These are phyloP conservation scores for Hyparrhenia diplandra DNA, from an alignment of 176 grass and related monocot species.

Conservation along the genomic window DNA sequence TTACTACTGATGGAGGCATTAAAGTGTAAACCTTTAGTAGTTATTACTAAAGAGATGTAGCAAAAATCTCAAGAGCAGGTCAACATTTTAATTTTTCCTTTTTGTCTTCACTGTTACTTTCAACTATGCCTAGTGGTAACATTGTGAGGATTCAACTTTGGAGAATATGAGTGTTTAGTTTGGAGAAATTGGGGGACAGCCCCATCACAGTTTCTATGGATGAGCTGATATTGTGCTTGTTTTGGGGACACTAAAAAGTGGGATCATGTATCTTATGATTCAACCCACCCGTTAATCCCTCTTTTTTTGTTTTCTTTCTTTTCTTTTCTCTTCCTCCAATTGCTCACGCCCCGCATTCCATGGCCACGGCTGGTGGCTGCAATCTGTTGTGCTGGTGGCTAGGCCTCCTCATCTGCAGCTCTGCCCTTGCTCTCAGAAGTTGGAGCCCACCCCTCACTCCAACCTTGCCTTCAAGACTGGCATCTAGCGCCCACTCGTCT, in stretches of 20 bases:
- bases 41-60: neutral
- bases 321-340: neutral
- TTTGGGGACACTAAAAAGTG: too few species aligned
- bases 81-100: neutral
- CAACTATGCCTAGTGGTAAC: neutral
- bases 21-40: neutral
- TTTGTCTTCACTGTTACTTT: neutral
- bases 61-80: neutral
- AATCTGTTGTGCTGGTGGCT: neutral
- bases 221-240: too few species aligned
- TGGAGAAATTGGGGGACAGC: too few species aligned
- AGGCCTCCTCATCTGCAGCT: too few species aligned
- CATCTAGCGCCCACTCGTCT: neutral
- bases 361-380: too few species aligned
- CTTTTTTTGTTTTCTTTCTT: neutral
- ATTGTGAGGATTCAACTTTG: neutral
- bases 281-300: neutral
- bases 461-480: neutral
- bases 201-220: too few species aligned
- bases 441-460: neutral
- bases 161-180: too few species aligned
- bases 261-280: too few species aligned
- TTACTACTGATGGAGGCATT: neutral
- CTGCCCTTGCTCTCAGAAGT: neutral
- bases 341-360: neutral